These are phyloP conservation scores for Debaryomyces fabryi DNA, from an alignment of 1,139 yeast species.

Conservation along the genomic window DNA sequence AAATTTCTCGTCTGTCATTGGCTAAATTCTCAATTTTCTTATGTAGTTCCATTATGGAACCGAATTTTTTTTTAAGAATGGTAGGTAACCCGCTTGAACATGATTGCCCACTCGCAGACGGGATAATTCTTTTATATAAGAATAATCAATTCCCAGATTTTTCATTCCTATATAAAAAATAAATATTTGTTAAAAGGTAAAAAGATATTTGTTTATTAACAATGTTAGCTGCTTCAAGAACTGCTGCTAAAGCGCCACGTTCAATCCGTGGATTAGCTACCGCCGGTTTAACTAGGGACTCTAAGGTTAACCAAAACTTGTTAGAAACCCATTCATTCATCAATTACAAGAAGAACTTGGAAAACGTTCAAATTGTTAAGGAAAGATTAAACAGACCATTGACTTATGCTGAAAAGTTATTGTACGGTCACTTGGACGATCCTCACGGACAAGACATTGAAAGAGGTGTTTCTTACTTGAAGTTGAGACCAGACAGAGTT, in stretches of 20 bases:
- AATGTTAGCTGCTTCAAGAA: conserved; percentile 48
- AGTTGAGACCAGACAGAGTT: conserved; percentile 98
- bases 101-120: conserved; percentile 6
- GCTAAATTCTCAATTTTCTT: conserved; percentile 11
- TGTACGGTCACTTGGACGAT: conserved; percentile 94
- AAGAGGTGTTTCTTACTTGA: conserved; percentile 95
- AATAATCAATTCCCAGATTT: conserved; percentile 5
- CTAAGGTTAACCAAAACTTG: conserved; percentile 89
- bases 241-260: conserved; percentile 31
- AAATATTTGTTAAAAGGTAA: conserved; percentile 1
- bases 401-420: conserved; percentile 95
- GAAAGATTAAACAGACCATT: conserved; percentile 88
- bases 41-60: conserved; percentile 10
- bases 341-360: conserved; percentile 76
- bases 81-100: conserved; percentile 10
- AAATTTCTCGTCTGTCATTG: conserved; percentile 22
- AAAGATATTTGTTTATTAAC: conserved; percentile 10
- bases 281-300: conserved; percentile 77
- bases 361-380: conserved; percentile 85
- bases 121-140: conserved; percentile 5
- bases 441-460: conserved; percentile 94
- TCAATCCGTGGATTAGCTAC: conserved; percentile 76
- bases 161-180: background rate
- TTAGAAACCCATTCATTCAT: conserved; percentile 85
- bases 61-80: conserved; percentile 8